Evolutionary conservation across 495 filamentous ascomycete species (phyloP).

Genomic region (Penicillium canariense): DNA sequence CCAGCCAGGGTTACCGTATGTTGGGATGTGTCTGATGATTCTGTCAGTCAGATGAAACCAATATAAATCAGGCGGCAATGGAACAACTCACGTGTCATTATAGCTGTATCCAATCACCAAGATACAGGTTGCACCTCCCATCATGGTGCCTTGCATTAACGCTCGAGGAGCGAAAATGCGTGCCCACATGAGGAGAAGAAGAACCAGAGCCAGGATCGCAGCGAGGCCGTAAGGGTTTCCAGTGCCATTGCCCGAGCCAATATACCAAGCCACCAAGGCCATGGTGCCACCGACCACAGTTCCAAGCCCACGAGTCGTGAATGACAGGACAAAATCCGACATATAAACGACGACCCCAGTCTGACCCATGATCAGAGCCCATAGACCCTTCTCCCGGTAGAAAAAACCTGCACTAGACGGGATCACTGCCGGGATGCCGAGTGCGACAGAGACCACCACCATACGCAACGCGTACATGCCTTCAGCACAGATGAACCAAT

Average conservation of each 20-base stretch:
- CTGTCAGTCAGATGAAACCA: neutral
- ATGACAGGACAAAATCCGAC: slow-evolving; percentile 43
- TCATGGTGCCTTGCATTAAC: slow-evolving; percentile 35
- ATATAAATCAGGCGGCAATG: neutral
- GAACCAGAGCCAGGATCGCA: slow-evolving; percentile 34
- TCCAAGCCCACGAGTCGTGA: slow-evolving; percentile 32
- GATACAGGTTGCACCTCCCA: slow-evolving; percentile 42
- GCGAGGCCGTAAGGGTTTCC: slow-evolving; percentile 45
- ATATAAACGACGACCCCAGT: slow-evolving; percentile 43
- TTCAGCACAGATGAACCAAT: slow-evolving; percentile 34
- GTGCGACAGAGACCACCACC: slow-evolving; percentile 42
- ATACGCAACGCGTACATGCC: slow-evolving; percentile 39
- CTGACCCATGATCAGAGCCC: slow-evolving; percentile 49
- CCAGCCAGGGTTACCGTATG: slow-evolving; percentile 42
- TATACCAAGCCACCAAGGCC: slow-evolving; percentile 46
- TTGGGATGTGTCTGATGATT: slow-evolving; percentile 28
- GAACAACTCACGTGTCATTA: slow-evolving; percentile 36
- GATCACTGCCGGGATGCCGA: slow-evolving; percentile 37
- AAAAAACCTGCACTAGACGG: slow-evolving; percentile 43
- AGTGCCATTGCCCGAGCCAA: slow-evolving; percentile 40
- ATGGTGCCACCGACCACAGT: slow-evolving; percentile 40
- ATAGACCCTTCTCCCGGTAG: slow-evolving; percentile 45
- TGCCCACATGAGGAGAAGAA: slow-evolving; percentile 36
- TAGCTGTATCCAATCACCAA: slow-evolving; percentile 40
- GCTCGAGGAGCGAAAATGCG: slow-evolving; percentile 34